Conservation (phyloP, 2,329 filamentous ascomycete genomes). For the Polychaeton citri region DNA sequence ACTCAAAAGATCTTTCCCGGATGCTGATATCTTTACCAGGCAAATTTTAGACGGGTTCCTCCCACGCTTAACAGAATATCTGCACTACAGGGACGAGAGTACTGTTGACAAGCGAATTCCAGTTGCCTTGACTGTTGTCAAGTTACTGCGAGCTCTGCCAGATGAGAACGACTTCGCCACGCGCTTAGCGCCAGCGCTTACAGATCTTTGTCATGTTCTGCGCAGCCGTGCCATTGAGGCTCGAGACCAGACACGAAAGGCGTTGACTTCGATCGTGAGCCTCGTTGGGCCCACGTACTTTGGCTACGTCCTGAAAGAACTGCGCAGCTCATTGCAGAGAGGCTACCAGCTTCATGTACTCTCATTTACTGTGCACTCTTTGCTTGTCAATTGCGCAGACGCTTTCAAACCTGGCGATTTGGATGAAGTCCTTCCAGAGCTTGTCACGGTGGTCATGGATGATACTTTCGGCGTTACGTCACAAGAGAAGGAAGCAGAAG, state of each 20-base stretch:
- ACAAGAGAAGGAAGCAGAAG: constrained; percentile 93
- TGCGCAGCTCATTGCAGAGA: constrained; percentile 66
- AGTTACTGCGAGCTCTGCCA: constrained; percentile 71
- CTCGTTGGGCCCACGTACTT: constrained; percentile 73
- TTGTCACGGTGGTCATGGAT: constrained; percentile 84
- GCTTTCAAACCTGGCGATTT: constrained; percentile 68
- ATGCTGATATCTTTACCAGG: background rate
- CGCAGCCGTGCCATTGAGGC: constrained; percentile 80
- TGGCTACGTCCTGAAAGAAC: constrained; percentile 84
- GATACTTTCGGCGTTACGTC: constrained; percentile 89
- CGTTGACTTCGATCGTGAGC: constrained; percentile 68
- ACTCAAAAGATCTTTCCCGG: background rate
- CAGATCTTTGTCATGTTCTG: constrained; percentile 86
- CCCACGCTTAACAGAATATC: constrained; percentile 65
- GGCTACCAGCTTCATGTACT: constrained; percentile 92
- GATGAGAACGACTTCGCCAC: constrained; percentile 52
- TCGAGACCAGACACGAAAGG: constrained; percentile 80
- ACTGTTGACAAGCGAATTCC: constrained; percentile 88
- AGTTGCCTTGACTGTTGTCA: constrained; percentile 76
- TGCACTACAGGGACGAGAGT: constrained; percentile 89
- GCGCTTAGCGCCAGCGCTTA: constrained; percentile 68
- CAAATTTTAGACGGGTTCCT: constrained; percentile 58
- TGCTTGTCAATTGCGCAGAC: constrained; percentile 63
- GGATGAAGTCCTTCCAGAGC: constrained; percentile 69
- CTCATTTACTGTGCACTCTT: constrained; percentile 87